phyloP scores from a whole-genome alignment of 345 rosid genomes.

The Jatropha curcas region DNA sequence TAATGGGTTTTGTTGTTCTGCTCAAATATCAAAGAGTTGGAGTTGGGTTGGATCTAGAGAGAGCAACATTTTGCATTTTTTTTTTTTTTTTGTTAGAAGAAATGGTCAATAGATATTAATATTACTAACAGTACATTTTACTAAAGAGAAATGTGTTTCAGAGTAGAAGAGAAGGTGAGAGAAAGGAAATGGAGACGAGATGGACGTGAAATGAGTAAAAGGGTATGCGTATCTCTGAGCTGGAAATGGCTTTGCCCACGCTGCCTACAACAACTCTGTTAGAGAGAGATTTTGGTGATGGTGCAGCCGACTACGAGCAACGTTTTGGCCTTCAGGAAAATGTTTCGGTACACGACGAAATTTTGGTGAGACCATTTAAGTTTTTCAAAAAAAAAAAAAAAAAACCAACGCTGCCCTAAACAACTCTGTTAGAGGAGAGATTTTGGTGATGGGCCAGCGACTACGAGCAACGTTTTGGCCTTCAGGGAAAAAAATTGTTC shows the following conservation, averaged over 20 bases:
- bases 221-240: constrained; percentile 31
- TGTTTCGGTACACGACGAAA: no score
- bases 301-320: background rate
- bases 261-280: background rate
- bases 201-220: constrained; percentile 59
- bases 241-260: constrained; percentile 20
- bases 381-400: no score
- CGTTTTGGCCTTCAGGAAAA: constrained; percentile 2
- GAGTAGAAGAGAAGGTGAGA: background rate
- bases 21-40: background rate
- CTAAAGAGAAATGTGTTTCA: background rate
- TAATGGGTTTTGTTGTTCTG: background rate
- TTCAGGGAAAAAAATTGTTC: no score
- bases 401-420: no score
- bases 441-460: no score
- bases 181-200: constrained; percentile 34
- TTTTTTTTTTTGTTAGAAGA: no score
- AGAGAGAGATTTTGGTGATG: background rate
- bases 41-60: constrained; percentile 40
- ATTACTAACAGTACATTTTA: background rate
- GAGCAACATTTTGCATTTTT: constrained; percentile 12
- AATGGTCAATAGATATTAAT: background rate
- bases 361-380: background rate
- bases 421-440: no score
- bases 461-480: no score